These are phyloP conservation scores for Dysphania ambrosioides DNA, from an alignment of 148 eudicot genomes.

Conservation along the genomic window DNA sequence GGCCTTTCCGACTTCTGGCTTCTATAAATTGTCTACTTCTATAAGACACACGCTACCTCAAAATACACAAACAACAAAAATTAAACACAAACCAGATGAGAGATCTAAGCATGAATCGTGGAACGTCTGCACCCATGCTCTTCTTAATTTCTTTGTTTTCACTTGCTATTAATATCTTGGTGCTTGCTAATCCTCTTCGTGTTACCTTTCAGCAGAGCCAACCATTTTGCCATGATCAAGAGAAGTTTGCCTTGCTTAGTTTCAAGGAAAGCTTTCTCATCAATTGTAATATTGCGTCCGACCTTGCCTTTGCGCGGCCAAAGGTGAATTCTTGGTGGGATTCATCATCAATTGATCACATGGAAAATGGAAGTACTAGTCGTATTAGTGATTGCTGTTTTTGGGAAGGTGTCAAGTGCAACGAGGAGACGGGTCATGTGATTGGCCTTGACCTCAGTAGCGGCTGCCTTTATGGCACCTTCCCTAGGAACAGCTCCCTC, in stretches of 20 bases:
- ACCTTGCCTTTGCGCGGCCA: background rate
- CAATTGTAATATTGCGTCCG: too few species aligned
- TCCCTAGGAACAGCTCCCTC: conserved; percentile 13
- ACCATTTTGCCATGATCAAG: conserved; percentile 17
- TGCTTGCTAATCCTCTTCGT: background rate
- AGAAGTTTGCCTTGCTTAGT: conserved; percentile 12
- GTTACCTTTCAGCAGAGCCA: background rate
- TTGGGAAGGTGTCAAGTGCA: conserved; percentile 40
- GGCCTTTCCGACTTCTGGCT: too few species aligned
- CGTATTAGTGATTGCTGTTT: conserved; percentile 26
- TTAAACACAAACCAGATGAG: too few species aligned
- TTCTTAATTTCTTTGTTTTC: too few species aligned
- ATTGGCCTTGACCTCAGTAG: conserved; percentile 32
- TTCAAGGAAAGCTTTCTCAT: conserved; percentile 9
- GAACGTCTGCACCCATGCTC: too few species aligned
- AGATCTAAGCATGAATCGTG: too few species aligned
- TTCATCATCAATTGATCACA: too few species aligned
- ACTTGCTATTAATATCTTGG: background rate
- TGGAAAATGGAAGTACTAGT: too few species aligned
- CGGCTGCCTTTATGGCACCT: conserved; percentile 29
- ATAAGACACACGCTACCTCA: too few species aligned
- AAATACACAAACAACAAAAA: too few species aligned
- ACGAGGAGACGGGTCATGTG: conserved; percentile 27
- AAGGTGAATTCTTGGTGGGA: conserved; percentile 14
- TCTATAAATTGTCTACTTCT: too few species aligned